These are phyloP conservation scores for Geotrichum candidum DNA, from an alignment of 1,139 yeast genomes.

Conservation along the genomic window DNA sequence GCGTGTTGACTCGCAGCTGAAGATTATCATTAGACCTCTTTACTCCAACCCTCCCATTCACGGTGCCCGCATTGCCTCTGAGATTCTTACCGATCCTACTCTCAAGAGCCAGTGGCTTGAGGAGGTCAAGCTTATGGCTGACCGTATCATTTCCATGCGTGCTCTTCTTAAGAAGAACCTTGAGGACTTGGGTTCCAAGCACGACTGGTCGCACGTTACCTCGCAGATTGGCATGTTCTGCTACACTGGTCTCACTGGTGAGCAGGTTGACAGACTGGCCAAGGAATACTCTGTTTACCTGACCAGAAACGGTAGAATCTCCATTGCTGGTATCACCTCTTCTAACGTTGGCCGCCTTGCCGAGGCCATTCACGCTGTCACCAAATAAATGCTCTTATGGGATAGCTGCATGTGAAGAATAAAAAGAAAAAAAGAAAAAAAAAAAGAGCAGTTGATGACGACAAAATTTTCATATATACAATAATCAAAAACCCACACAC, in stretches of 20 bases:
- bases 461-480: neutral
- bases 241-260: conserved; percentile 76
- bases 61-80: conserved; percentile 88
- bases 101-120: conserved; percentile 75
- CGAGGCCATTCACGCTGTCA: conserved; percentile 52
- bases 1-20: conserved; percentile 63
- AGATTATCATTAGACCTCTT: conserved; percentile 73
- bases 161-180: conserved; percentile 54
- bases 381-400: conserved; percentile 14
- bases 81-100: conserved; percentile 58
- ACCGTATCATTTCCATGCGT: conserved; percentile 78
- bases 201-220: conserved; percentile 90
- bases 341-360: conserved; percentile 77
- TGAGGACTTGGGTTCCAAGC: conserved; percentile 67
- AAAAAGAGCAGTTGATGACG: neutral
- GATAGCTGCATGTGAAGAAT: neutral
- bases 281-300: conserved; percentile 71
- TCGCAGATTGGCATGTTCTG: conserved; percentile 96
- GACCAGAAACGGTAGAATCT: conserved; percentile 73
- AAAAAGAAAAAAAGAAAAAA: neutral
- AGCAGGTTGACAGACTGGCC: conserved; percentile 77
- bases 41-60: conserved; percentile 93
- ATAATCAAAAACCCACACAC: neutral
- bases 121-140: conserved; percentile 84
- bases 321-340: conserved; percentile 88